A percentile compares a stretch with the other conserved stretches of the same genome.
phyloP scores from a whole-genome alignment of 1,284 basidiomycete genomes.

The Apiotrichum sp. region DNA sequence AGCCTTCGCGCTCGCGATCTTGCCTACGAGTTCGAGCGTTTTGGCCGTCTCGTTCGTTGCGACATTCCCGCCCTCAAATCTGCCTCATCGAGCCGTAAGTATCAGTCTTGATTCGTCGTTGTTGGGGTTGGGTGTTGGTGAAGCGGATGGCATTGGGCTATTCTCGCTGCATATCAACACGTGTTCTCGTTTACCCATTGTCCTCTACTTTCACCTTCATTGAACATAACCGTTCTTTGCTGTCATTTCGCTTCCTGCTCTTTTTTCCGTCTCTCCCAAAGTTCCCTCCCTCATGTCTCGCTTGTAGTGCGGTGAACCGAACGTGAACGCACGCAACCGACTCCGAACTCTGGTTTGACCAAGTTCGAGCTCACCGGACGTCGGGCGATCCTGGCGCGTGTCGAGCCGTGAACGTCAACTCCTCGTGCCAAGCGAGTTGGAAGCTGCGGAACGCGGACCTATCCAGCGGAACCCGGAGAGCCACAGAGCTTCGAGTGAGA shows the following conservation, averaged over 20 bases:
- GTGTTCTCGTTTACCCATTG: background rate
- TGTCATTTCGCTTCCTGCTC: background rate
- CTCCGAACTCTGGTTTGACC: background rate
- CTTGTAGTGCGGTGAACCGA: constrained; percentile 3
- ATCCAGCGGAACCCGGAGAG: too few relatives aligned
- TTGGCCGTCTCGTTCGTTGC: constrained; percentile 56
- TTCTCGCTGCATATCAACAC: background rate
- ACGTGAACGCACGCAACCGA: background rate
- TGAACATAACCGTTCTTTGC: too few relatives aligned
- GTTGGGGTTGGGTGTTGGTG: too few relatives aligned
- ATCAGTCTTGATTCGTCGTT: background rate
- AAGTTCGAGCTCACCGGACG: background rate
- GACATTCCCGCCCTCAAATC: constrained; percentile 69
- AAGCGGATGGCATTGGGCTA: too few relatives aligned
- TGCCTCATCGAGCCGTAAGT: constrained; percentile 42
- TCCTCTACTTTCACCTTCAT: too few relatives aligned
- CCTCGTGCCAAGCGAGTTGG: background rate
- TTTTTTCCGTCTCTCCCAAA: background rate
- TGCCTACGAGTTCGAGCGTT: constrained; percentile 82
- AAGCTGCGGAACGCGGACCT: too few relatives aligned
- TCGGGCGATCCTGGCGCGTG: background rate
- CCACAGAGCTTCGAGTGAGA: background rate
- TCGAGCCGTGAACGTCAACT: background rate
- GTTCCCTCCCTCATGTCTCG: constrained; percentile 12
- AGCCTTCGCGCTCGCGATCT: constrained; percentile 71